These are phyloP conservation scores for Ottelia alismoides DNA, from an alignment of 106 monocot species.

Conservation along the genomic window DNA sequence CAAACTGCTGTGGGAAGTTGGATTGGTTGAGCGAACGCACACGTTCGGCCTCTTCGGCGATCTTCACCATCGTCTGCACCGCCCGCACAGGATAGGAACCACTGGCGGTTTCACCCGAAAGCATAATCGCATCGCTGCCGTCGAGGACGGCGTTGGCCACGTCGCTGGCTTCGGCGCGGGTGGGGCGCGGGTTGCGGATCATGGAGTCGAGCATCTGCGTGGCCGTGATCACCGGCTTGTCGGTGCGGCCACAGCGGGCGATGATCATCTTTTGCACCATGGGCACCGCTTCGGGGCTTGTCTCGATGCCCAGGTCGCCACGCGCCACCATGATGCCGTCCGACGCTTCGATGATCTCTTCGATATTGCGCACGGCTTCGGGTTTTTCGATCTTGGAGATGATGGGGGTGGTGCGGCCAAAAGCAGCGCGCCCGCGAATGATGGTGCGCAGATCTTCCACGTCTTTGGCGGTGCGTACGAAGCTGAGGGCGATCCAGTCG, in stretches of 20 bases:
- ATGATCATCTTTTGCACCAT: conserved; percentile 49
- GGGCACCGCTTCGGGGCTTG: conserved; percentile 35
- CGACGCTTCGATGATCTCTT: conserved; percentile 30
- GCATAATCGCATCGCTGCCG: conserved; percentile 45
- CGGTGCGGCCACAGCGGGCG: conserved; percentile 34
- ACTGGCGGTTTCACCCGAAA: conserved; percentile 36
- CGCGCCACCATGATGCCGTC: conserved; percentile 46
- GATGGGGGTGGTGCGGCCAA: too few species aligned
- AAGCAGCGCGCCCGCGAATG: too few species aligned
- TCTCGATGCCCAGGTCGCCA: conserved; percentile 49
- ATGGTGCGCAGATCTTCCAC: too few species aligned
- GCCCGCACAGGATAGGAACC: conserved; percentile 43
- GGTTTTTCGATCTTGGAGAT: conserved; percentile 50
- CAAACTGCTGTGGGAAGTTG: too few species aligned
- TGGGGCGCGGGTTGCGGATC: conserved; percentile 47
- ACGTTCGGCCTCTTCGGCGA: conserved; percentile 43
- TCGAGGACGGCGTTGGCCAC: conserved; percentile 49
- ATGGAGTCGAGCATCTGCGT: too few species aligned
- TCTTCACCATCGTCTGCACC: conserved; percentile 33
- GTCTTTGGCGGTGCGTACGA: too few species aligned
- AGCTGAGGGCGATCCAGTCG: too few species aligned
- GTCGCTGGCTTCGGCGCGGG: conserved; percentile 40
- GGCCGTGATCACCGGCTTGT: conserved; percentile 38
- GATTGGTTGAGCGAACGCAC: too few species aligned
- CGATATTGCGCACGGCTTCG: conserved; percentile 37